Base-by-base conservation (phyloP, 257 asterid genomes). In the Osmanthus fragrans region DNA sequence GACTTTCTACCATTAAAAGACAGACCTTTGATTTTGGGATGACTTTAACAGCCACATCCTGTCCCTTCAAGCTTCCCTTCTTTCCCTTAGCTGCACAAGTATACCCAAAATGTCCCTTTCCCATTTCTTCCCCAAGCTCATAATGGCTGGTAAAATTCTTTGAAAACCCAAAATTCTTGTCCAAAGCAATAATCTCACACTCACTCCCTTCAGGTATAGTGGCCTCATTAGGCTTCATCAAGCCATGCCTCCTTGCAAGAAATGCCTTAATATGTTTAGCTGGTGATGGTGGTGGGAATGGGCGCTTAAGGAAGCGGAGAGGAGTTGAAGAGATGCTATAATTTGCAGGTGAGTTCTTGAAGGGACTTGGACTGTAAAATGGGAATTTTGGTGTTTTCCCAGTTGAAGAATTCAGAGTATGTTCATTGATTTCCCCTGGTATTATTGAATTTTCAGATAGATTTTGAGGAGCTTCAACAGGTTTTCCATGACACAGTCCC, bases 401-500 rank as follows among this genome's bases (percentile, higher is more conserved):
- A 40, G 92, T 85, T 73, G 88, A 86, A 45, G 86, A 79, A 84
- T 78, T 90, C 80, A 84, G 84, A 33, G 69, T 73, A 18, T 80
- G 80, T 15, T 89, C 93, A 82, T 90, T 54, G 77, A 32, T 89
- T 72, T 86, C 97, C 58, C 69, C 78, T 11, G 89, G 88, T 67
- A 81, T 80, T 80, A 56, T 66, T 47, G 92, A 83, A 70, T 88
- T 84, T 64, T 90, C 95, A 19, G 96, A 84, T 0, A 77, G 77
- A 49, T 85, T 91, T 82, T 82, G 81, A 63, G 91, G 96, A 60
- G 88, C 79, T 70, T 90, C 87, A 54, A 71, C 79, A 83, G 95
- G 99, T 89, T 95, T 95, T 68, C 99, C 99, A 82, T 90, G 94
- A 84, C 99, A 95, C 72, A 93, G 89, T 75, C 99, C 99, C 99